Percentiles rank a stretch among this genome's conserved stretches.
Evolutionary conservation across 2,329 filamentous ascomycete genomes (phyloP).

Genomic region (Botrytis fragariae): DNA sequence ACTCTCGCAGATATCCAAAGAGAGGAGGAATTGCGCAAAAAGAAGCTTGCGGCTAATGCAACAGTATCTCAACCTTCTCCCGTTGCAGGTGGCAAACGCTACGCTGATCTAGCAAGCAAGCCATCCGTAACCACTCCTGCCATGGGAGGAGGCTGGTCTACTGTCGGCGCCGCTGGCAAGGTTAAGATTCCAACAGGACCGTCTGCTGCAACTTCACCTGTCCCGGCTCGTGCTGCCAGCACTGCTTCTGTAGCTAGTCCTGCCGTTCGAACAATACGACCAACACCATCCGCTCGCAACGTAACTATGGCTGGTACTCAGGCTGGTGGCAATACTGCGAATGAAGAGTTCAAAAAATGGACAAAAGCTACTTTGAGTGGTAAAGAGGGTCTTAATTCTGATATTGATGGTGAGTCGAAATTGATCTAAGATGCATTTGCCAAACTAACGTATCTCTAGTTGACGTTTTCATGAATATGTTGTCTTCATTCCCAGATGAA

Average conservation of each 20-base stretch:
- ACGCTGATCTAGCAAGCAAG: constrained; percentile 92
- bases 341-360: constrained; percentile 96
- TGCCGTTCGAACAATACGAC: constrained; percentile 47
- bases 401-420: constrained; percentile 59
- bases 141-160: constrained; percentile 75
- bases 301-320: constrained; percentile 44
- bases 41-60: constrained; percentile 51
- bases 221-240: constrained; percentile 42
- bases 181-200: constrained; percentile 70
- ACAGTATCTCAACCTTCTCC: constrained; percentile 45
- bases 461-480: constrained; percentile 74
- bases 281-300: constrained; percentile 50
- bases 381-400: constrained; percentile 63
- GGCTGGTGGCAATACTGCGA: constrained; percentile 49
- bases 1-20: constrained; percentile 94
- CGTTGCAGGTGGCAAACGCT: constrained; percentile 69
- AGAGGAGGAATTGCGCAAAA: constrained; percentile 89
- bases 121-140: constrained; percentile 45
- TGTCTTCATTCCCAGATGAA: constrained; percentile 75
- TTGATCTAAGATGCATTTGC: background rate
- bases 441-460: constrained; percentile 40
- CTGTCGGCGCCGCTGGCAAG: constrained; percentile 91
- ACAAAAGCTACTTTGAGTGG: constrained; percentile 68
- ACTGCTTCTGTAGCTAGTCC: constrained; percentile 29
- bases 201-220: constrained; percentile 47